These are phyloP conservation scores for Bryopsis sp. DNA, from an alignment of 139 green algal genomes.

Conservation along the genomic window DNA sequence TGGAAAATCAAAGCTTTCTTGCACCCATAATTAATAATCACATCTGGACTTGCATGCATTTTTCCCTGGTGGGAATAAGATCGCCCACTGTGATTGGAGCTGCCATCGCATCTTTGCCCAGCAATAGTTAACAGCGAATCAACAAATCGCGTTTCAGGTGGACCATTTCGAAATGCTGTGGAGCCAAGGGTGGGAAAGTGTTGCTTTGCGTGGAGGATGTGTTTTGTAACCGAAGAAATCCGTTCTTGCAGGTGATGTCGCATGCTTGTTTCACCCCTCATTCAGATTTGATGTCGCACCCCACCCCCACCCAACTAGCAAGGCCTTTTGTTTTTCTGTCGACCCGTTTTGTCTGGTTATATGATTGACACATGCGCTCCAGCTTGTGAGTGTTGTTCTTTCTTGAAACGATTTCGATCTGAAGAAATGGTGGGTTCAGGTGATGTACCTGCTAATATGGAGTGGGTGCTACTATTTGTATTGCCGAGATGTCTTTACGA, in stretches of 20 bases:
- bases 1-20: neutral
- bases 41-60: no score
- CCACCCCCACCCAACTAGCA: no score
- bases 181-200: neutral
- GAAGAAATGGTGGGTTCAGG: no score
- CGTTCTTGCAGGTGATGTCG: slow-evolving; percentile 12
- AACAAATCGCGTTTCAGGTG: neutral
- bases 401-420: neutral
- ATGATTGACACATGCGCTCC: neutral
- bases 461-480: slow-evolving; percentile 25
- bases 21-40: neutral
- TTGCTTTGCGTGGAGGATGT: neutral
- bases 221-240: slow-evolving; percentile 15
- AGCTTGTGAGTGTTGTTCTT: neutral
- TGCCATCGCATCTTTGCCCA: no score
- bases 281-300: no score
- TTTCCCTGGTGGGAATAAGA: no score
- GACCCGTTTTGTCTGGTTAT: no score
- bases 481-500: slow-evolving; percentile 27
- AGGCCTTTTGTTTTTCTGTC: no score
- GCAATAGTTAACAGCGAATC: no score
- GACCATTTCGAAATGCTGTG: neutral
- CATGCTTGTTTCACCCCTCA: no score
- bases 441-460: slow-evolving; percentile 25
- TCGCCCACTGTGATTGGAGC: no score